These are phyloP conservation scores for Zea luxurians DNA, from an alignment of 176 grass and related monocot genomes.

Conservation along the genomic window DNA sequence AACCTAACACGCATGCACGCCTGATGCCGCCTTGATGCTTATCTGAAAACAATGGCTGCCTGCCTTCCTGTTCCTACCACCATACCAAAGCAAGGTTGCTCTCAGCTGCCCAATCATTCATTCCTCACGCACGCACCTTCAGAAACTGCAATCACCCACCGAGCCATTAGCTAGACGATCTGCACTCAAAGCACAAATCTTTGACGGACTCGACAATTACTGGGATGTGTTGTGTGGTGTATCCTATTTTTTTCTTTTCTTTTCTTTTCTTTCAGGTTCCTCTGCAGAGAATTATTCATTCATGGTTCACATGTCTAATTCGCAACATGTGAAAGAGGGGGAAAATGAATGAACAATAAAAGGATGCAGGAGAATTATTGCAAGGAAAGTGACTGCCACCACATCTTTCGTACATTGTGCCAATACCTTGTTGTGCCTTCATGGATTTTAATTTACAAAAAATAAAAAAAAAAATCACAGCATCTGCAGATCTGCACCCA, in stretches of 20 bases:
- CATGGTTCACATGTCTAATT: slow-evolving; percentile 1
- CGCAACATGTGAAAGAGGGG: neutral
- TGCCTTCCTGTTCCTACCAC: slow-evolving; percentile 3
- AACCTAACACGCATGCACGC: neutral
- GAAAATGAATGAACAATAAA: neutral
- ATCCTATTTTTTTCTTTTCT: neutral
- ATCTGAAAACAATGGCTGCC: slow-evolving; percentile 20
- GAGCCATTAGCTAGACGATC: slow-evolving; percentile 20
- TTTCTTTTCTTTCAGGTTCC: neutral
- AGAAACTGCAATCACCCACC: slow-evolving; percentile 23
- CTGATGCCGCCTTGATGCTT: slow-evolving; percentile 19
- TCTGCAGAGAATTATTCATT: neutral
- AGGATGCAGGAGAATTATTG: neutral
- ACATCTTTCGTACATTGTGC: neutral
- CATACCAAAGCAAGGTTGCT: slow-evolving; percentile 22
- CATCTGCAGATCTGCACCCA: slow-evolving; percentile 11
- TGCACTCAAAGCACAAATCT: slow-evolving; percentile 14
- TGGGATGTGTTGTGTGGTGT: slow-evolving; percentile 11
- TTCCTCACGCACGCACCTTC: neutral
- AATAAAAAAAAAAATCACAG: too few species aligned
- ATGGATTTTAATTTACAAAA: neutral
- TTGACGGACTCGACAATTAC: slow-evolving; percentile 7
- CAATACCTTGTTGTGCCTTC: neutral
- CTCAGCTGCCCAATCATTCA: slow-evolving; percentile 8
- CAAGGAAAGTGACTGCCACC: slow-evolving; percentile 3